phyloP scores from a whole-genome alignment of 371 early-diverging fungal species.

The Mucor piriformis region DNA sequence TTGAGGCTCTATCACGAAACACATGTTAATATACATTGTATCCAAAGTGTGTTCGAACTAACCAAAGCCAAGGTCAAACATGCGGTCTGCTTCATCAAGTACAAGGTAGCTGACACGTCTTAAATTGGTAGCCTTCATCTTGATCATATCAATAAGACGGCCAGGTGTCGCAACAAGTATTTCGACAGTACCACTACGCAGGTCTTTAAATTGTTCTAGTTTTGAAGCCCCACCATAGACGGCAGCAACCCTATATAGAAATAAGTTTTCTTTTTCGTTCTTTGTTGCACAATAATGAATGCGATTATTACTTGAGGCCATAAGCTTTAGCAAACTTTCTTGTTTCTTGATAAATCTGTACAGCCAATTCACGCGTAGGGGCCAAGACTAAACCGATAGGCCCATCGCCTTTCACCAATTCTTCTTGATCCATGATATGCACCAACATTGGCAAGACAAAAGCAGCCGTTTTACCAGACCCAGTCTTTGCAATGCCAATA shows the following conservation, averaged over 20 bases:
- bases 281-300: neutral
- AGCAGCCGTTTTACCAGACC: constrained; percentile 79
- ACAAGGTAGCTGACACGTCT: constrained; percentile 91
- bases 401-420: constrained; percentile 69
- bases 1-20: constrained; percentile 76
- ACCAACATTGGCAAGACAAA: constrained; percentile 85
- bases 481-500: constrained; percentile 90
- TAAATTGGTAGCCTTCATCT: constrained; percentile 86
- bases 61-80: constrained; percentile 97
- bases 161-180: constrained; percentile 96
- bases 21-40: no score
- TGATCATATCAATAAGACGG: constrained; percentile 94
- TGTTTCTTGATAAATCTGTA: constrained; percentile 84
- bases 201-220: constrained; percentile 85
- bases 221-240: constrained; percentile 94
- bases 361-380: constrained; percentile 90
- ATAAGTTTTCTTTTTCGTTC: constrained; percentile 1
- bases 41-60: constrained; percentile 23
- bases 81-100: constrained; percentile 94
- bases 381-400: constrained; percentile 78
- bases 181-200: constrained; percentile 82
- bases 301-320: constrained; percentile 52
- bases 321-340: constrained; percentile 81
- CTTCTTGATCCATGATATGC: constrained; percentile 84
- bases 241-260: constrained; percentile 63